Conservation (phyloP, 1,139 yeast species). For the Geotrichum fermentans region DNA sequence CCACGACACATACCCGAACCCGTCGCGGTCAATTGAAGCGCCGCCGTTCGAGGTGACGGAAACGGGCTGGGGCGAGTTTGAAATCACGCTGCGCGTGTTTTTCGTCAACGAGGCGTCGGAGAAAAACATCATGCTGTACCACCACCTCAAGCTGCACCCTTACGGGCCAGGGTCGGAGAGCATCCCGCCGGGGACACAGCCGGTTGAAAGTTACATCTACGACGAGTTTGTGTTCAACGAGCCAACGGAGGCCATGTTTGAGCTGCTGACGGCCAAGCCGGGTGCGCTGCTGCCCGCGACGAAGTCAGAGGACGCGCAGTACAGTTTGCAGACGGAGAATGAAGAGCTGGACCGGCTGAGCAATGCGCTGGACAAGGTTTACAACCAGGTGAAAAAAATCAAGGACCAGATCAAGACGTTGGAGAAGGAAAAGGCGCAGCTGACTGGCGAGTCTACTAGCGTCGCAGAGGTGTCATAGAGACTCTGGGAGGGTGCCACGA, state of each 20-base stretch:
- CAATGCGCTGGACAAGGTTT: slow-evolving; percentile 58
- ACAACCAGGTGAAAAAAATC: slow-evolving; percentile 36
- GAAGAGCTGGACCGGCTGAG: slow-evolving; percentile 76
- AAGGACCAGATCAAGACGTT: slow-evolving; percentile 32
- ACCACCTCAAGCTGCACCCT: slow-evolving; percentile 88
- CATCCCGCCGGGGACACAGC: slow-evolving; percentile 28
- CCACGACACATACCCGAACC: slow-evolving; percentile 87
- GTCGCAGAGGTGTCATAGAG: not conserved
- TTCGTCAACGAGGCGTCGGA: slow-evolving; percentile 84
- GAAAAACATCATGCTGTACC: slow-evolving; percentile 80
- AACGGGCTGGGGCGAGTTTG: slow-evolving; percentile 99
- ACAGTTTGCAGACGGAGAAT: slow-evolving; percentile 56
- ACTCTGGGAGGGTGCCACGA: not conserved
- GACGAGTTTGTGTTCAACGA: slow-evolving; percentile 94
- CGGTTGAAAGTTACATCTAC: slow-evolving; percentile 65
- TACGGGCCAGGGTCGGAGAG: slow-evolving; percentile 40
- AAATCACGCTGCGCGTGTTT: slow-evolving; percentile 78
- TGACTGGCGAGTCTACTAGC: slow-evolving; percentile 6
- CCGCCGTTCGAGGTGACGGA: slow-evolving; percentile 96
- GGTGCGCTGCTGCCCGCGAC: slow-evolving; percentile 66
- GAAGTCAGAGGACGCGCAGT: slow-evolving; percentile 42
- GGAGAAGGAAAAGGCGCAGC: slow-evolving; percentile 31
- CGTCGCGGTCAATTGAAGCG: slow-evolving; percentile 74
- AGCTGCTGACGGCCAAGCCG: slow-evolving; percentile 67
- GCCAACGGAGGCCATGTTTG: slow-evolving; percentile 87